Base-by-base conservation (phyloP, 2,329 filamentous ascomycete species). In the Diaporthe australafricana region DNA sequence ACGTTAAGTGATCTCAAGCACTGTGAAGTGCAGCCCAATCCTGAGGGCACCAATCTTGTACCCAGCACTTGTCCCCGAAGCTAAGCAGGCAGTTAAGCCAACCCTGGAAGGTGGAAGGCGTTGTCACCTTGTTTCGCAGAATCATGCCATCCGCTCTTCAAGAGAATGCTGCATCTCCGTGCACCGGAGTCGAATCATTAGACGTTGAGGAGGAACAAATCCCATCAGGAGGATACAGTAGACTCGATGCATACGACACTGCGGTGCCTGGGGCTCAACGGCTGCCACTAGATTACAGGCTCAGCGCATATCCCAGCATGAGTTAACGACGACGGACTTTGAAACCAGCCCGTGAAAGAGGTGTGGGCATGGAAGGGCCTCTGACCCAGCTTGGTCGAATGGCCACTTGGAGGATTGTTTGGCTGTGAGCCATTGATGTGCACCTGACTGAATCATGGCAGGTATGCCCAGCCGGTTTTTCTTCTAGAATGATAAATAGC, bases 91-190 rank as follows among this genome's bases (percentile, higher is more conserved):
- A 42, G 1, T 62, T 62, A 47, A 25, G 27, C 57, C 17, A 9
- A 62, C 25, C 40, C 22, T 32, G 40, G 40, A 32, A 62, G 27
- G 25, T 32, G 40, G 40, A 32, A 62, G 27, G 25, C 57, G 57
- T 62, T 62, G 57, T 32, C 22, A 62, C 57, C 57, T 47, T 47
- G 57, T 47, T 62, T 32, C 57, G 17, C 38, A 60, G 38, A 30
- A 60, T 45, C 56, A 45, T 63, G 57, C 57, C 27, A 63, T 48
- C 11, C 22, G 11, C 12, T 48, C 27, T 16, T 42, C 20, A 7
- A 35, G 9, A 22, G 22, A 30, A 27, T 45, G 2, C 38, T 25
- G 32, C 56, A 30, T 20, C 56, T 30, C 38, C 56, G 56, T 22
- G 7, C 22, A 27, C 5, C 4, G 20, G n/a, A 14, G 11, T 20